These are phyloP conservation scores for Lasiosphaeriaceae sp. DNA, from an alignment of 495 filamentous ascomycete genomes.

Conservation along the genomic window DNA sequence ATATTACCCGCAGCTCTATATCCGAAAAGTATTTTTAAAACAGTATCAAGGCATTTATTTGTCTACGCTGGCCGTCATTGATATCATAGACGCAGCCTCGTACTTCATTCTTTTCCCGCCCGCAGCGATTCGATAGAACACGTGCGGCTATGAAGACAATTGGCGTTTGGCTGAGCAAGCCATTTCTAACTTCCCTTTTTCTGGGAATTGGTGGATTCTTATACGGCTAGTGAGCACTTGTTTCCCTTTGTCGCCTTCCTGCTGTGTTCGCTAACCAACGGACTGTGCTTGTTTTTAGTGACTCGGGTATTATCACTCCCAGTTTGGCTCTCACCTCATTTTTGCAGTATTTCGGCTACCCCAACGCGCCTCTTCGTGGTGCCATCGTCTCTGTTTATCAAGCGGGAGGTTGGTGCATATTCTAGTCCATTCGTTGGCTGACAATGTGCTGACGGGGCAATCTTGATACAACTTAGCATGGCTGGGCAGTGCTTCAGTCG, in stretches of 20 bases:
- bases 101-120: no score
- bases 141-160: no score
- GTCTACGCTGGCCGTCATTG: no score
- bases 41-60: no score
- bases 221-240: slow-evolving; percentile 29
- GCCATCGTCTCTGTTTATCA: slow-evolving; percentile 50
- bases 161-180: slow-evolving; percentile 23
- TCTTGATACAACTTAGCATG: slow-evolving; percentile 32
- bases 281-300: slow-evolving; percentile 11
- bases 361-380: slow-evolving; percentile 43
- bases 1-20: no score
- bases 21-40: no score
- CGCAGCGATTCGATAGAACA: no score
- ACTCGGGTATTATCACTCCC: slow-evolving; percentile 42
- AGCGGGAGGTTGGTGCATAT: slow-evolving; percentile 19
- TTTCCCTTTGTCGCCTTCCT: no score
- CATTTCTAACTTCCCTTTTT: slow-evolving; percentile 32
- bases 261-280: no score
- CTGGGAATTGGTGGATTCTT: slow-evolving; percentile 33
- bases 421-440: not conserved
- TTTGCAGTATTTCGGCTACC: slow-evolving; percentile 35
- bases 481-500: slow-evolving; percentile 45
- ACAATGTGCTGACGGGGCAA: no score
- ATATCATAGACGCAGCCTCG: no score
- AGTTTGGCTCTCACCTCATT: slow-evolving; percentile 43